Conservation (phyloP, 345 rosid genomes). For the Salix caprea region DNA sequence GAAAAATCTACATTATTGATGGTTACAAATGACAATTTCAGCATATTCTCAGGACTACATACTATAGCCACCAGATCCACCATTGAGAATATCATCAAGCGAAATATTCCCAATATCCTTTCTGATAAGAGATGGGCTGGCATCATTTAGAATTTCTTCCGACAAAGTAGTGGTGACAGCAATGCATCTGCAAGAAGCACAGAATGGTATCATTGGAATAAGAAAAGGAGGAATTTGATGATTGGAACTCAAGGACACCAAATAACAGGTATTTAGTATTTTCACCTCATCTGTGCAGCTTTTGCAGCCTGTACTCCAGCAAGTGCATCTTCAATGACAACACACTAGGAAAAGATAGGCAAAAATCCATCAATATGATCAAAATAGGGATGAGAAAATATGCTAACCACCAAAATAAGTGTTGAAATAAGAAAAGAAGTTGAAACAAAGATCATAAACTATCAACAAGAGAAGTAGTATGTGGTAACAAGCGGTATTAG, state of each 20-base stretch:
- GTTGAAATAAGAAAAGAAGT: no score
- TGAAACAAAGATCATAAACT: no score
- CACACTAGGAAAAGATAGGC: slow-evolving; percentile 46
- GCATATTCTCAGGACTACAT: slow-evolving; percentile 56
- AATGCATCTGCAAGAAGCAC: slow-evolving; percentile 62
- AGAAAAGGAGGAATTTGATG: slow-evolving; percentile 2
- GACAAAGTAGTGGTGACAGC: slow-evolving; percentile 82
- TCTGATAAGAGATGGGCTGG: slow-evolving; percentile 69
- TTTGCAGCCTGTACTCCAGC: slow-evolving; percentile 96
- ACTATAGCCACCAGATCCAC: slow-evolving; percentile 70
- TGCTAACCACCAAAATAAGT: no score
- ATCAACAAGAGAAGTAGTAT: no score
- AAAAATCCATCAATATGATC: slow-evolving; percentile 1
- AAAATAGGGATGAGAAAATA: neutral
- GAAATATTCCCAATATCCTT: slow-evolving; percentile 68
- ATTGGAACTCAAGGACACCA: neutral
- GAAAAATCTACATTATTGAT: slow-evolving; percentile 30
- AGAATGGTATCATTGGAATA: slow-evolving; percentile 10
- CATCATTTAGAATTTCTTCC: slow-evolving; percentile 58
- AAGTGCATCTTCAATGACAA: slow-evolving; percentile 92
- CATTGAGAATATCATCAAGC: slow-evolving; percentile 77
- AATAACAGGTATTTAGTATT: slow-evolving; percentile 11
- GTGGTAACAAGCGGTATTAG: no score
- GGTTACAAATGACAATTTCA: slow-evolving; percentile 36
- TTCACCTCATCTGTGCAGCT: slow-evolving; percentile 91